Evolutionary conservation across 305 asterid species (phyloP).

Genomic region (Rubia tinctorum): DNA sequence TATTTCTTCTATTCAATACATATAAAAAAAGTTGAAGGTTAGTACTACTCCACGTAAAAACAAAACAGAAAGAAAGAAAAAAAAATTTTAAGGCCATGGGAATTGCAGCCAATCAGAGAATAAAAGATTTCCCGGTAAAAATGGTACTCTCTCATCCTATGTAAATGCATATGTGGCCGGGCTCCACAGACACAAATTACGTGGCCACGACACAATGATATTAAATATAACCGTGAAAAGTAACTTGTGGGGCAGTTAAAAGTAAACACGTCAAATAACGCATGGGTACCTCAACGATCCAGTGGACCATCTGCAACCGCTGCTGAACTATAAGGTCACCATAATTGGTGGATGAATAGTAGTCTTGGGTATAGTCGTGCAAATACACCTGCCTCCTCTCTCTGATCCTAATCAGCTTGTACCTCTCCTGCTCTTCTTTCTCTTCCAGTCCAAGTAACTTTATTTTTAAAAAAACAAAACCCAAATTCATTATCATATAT

Average conservation of each 20-base stretch:
- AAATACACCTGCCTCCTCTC: constrained; percentile 85
- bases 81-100: background rate
- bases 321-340: constrained; percentile 82
- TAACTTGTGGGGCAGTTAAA: background rate
- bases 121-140: constrained; percentile 1
- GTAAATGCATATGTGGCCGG: constrained; percentile 6
- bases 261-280: background rate
- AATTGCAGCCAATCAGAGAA: constrained; percentile 10
- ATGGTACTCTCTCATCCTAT: constrained; percentile 2
- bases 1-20: background rate
- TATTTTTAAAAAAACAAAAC: constrained; percentile 11
- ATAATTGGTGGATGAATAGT: constrained; percentile 49
- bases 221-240: background rate
- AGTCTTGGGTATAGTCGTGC: constrained; percentile 76
- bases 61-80: background rate
- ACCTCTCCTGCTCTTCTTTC: constrained; percentile 72
- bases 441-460: constrained; percentile 62
- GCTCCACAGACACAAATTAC: background rate
- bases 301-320: constrained; percentile 82
- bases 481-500: background rate
- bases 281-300: constrained; percentile 78
- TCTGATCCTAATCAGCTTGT: constrained; percentile 54
- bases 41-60: background rate
- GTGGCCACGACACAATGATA: background rate
- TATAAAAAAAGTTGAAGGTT: background rate